Percentiles rank a stretch among this genome's conserved stretches.
These are phyloP conservation scores for Fusarium palustre DNA, from an alignment of 2,329 filamentous ascomycete genomes.

Conservation along the genomic window DNA sequence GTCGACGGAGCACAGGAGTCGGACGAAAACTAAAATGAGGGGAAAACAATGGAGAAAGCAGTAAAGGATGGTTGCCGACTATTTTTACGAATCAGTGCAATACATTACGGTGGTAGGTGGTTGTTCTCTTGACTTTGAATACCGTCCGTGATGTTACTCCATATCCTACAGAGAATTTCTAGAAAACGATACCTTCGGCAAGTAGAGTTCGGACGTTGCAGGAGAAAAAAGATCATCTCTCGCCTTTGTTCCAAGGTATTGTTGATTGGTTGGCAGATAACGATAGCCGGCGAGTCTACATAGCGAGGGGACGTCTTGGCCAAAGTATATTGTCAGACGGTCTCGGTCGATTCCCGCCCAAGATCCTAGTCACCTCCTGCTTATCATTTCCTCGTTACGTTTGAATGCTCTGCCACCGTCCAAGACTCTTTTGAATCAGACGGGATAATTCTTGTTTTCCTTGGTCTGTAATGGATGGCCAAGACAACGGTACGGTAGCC, in stretches of 20 bases:
- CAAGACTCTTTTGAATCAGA: slow-evolving; percentile 21
- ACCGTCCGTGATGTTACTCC: slow-evolving; percentile 27
- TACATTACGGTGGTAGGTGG: slow-evolving; percentile 13
- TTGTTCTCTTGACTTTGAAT: slow-evolving; percentile 7
- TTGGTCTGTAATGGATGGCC: slow-evolving; percentile 35
- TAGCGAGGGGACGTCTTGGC: background rate
- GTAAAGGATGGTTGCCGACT: slow-evolving; percentile 2
- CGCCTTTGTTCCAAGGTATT: slow-evolving; percentile 2
- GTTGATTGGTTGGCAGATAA: slow-evolving; percentile 1
- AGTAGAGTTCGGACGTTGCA: slow-evolving; percentile 20
- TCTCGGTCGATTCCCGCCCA: slow-evolving; percentile 38
- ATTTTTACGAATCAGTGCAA: background rate
- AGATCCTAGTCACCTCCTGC: slow-evolving; percentile 28
- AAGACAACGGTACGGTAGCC: slow-evolving; percentile 8
- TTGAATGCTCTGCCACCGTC: slow-evolving; percentile 14
- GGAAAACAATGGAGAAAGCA: slow-evolving; percentile 19
- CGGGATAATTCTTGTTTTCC: slow-evolving; percentile 33
- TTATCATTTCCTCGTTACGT: slow-evolving; percentile 27
- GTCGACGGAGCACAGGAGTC: slow-evolving; percentile 22
- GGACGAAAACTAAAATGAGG: slow-evolving; percentile 21
- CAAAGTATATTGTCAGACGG: slow-evolving; percentile 26
- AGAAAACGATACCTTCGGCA: slow-evolving; percentile 15
- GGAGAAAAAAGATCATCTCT: slow-evolving; percentile 1
- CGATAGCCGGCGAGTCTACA: background rate
- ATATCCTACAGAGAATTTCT: slow-evolving; percentile 24